A percentile compares a stretch with the other conserved stretches of the same genome.
These are phyloP conservation scores for Euphorbia lathyris DNA, from an alignment of 345 rosid species.

Conservation along the genomic window DNA sequence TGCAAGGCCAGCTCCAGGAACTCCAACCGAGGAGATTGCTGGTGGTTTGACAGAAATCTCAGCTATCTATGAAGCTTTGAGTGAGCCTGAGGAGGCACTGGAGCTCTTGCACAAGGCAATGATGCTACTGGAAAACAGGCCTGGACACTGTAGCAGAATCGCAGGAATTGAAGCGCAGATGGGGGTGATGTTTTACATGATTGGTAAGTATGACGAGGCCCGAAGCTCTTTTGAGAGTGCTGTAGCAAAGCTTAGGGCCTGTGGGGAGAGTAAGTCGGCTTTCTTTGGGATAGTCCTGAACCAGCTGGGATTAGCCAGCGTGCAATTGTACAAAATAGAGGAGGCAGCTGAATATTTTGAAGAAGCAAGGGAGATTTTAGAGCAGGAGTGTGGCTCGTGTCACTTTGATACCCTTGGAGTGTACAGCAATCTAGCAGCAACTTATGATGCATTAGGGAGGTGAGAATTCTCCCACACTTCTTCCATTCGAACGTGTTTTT, in stretches of 20 bases:
- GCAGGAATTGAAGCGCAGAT: slow-evolving; percentile 96
- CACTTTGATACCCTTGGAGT: slow-evolving; percentile 93
- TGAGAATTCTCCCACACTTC: slow-evolving; percentile 13
- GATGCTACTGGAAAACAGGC: slow-evolving; percentile 81
- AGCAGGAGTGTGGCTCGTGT: slow-evolving; percentile 80
- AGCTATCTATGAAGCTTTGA: slow-evolving; percentile 82
- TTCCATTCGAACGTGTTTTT: not conserved
- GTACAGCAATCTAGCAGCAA: slow-evolving; percentile 94
- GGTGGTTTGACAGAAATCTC: slow-evolving; percentile 85
- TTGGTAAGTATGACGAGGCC: slow-evolving; percentile 82
- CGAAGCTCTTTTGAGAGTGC: slow-evolving; percentile 77
- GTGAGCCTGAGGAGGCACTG: slow-evolving; percentile 93
- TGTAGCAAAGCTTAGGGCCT: slow-evolving; percentile 64
- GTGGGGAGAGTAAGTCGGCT: slow-evolving; percentile 82
- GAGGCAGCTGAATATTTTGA: slow-evolving; percentile 91
- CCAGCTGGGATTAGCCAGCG: slow-evolving; percentile 96
- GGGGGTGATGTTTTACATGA: slow-evolving; percentile 93
- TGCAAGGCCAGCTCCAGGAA: slow-evolving; percentile 85
- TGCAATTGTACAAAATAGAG: slow-evolving; percentile 83
- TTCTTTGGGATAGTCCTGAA: slow-evolving; percentile 90
- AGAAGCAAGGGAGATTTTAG: slow-evolving; percentile 82
- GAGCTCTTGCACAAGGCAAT: slow-evolving; percentile 81
- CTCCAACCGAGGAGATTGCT: slow-evolving; percentile 80
- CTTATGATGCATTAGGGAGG: slow-evolving; percentile 99
- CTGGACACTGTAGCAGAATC: slow-evolving; percentile 82